Evolutionary conservation across 2,329 filamentous ascomycete genomes (phyloP).

Genomic region (Purpureocillium lavendulum): DNA sequence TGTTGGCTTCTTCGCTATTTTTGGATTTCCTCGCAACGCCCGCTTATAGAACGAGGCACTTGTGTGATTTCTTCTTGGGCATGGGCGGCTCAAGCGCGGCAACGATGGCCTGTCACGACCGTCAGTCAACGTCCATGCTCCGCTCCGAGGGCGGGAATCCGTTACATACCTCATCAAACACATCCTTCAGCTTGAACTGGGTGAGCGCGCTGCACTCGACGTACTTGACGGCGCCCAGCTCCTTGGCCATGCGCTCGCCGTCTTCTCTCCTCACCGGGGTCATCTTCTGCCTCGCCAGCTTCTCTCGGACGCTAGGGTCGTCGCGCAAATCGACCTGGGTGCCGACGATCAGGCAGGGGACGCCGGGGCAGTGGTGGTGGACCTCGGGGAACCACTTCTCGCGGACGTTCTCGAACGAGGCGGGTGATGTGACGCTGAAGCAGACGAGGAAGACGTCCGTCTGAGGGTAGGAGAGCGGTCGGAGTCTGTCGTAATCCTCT

Average conservation of each 20-base stretch:
- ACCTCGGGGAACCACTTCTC: slow-evolving; percentile 99
- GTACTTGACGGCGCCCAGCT: slow-evolving; percentile 96
- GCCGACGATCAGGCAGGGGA: slow-evolving; percentile 94
- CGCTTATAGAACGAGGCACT: slow-evolving; percentile 59
- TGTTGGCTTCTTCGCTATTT: neutral
- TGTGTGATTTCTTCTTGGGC: slow-evolving; percentile 67
- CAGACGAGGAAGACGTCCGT: slow-evolving; percentile 98
- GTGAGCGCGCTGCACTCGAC: slow-evolving; percentile 97
- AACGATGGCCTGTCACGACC: slow-evolving; percentile 75
- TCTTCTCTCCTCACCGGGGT: slow-evolving; percentile 84
- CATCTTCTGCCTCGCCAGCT: slow-evolving; percentile 95
- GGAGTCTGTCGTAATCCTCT: slow-evolving; percentile 97
- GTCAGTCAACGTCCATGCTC: slow-evolving; percentile 7
- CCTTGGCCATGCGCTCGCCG: slow-evolving; percentile 92
- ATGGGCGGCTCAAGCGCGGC: slow-evolving; percentile 84
- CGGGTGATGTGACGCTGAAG: slow-evolving; percentile 95
- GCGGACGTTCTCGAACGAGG: slow-evolving; percentile 97
- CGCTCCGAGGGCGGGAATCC: neutral
- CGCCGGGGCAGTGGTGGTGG: slow-evolving; percentile 95
- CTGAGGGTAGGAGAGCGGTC: slow-evolving; percentile 94
- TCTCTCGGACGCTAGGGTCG: slow-evolving; percentile 78
- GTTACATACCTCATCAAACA: slow-evolving; percentile 85
- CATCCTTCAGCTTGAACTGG: slow-evolving; percentile 97
- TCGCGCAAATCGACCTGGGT: slow-evolving; percentile 96
- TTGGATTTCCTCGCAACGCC: slow-evolving; percentile 4